Percentiles rank a stretch among this genome's conserved stretches.
phyloP scores from a whole-genome alignment of 2,329 filamentous ascomycete species.

The Claviceps monticola region DNA sequence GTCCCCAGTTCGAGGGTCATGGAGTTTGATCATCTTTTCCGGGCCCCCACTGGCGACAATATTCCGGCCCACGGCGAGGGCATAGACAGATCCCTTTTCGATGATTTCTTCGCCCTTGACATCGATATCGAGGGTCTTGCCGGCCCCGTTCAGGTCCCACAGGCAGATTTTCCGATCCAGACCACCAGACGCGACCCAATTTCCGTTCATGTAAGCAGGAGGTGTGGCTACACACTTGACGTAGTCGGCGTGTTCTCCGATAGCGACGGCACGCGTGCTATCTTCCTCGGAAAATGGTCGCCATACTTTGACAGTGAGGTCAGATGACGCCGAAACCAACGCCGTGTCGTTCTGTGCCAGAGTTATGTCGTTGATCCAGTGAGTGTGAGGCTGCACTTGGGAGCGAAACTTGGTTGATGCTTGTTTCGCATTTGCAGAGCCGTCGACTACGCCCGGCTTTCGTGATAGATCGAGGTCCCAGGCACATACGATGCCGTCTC shows the following conservation, averaged over 20 bases:
- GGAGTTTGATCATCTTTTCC: conserved; percentile 82
- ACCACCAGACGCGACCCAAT: conserved; percentile 89
- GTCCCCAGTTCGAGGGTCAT: conserved; percentile 81
- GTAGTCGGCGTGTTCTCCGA: conserved; percentile 90
- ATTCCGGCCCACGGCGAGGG: conserved; percentile 63
- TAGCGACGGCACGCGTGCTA: conserved; percentile 44
- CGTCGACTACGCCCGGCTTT: conserved; percentile 13
- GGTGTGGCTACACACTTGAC: conserved; percentile 87
- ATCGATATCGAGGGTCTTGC: conserved; percentile 77
- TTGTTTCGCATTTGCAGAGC: conserved; percentile 16
- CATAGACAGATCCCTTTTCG: conserved; percentile 92
- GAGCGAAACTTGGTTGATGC: conserved; percentile 43
- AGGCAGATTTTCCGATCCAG: conserved; percentile 83
- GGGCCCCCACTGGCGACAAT: conserved; percentile 87
- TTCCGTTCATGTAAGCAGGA: conserved; percentile 39
- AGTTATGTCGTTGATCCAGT: conserved; percentile 91
- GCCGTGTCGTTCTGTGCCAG: conserved; percentile 65
- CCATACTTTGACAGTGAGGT: conserved; percentile 88
- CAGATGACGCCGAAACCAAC: conserved; percentile 82
- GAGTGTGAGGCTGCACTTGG: conserved; percentile 65
- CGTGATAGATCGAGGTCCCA: conserved; percentile 56
- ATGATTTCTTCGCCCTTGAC: conserved; percentile 67
- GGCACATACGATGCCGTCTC: conserved; percentile 89
- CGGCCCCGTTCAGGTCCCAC: conserved; percentile 83
- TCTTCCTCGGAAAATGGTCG: conserved; percentile 53